Conservation (phyloP, 306 rosid genomes). For the Abrus precatorius region DNA sequence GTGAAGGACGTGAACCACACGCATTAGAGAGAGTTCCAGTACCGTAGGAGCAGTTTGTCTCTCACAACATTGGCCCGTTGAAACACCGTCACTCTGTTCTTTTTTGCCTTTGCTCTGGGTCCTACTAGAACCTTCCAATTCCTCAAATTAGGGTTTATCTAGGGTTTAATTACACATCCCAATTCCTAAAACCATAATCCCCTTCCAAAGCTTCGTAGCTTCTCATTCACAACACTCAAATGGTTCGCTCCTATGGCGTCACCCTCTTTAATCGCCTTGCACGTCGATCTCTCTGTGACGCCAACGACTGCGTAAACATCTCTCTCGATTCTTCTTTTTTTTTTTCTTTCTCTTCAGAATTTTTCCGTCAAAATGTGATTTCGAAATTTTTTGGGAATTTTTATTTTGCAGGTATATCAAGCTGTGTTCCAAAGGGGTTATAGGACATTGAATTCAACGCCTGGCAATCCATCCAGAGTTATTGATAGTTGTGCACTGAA, state of each 20-base stretch:
- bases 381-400: constrained; percentile 6
- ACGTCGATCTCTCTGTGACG: constrained; percentile 60
- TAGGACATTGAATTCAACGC: constrained; percentile 61
- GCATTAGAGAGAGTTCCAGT: not conserved
- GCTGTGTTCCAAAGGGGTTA: constrained; percentile 56
- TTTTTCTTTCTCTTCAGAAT: not conserved
- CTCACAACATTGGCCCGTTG: not conserved
- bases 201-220: constrained; percentile 1
- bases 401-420: constrained; percentile 60
- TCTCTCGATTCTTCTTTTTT: not conserved
- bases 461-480: constrained; percentile 51
- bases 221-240: constrained; percentile 40
- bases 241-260: constrained; percentile 83
- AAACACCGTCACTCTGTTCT: not conserved
- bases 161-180: constrained; percentile 57
- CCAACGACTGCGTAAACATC: constrained; percentile 48
- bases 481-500: constrained; percentile 52
- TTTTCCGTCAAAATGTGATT: constrained; percentile 5
- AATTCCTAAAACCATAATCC: constrained; percentile 37
- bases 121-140: constrained; percentile 38
- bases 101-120: not conserved
- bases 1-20: not conserved
- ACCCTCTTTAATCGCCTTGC: constrained; percentile 61
- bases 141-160: constrained; percentile 64
- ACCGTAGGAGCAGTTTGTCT: not conserved